Percentiles rank a stretch among this genome's conserved stretches.
Evolutionary conservation across 768 basidiomycete genomes (phyloP).

Genomic region (Pleurotus tuber-regium): DNA sequence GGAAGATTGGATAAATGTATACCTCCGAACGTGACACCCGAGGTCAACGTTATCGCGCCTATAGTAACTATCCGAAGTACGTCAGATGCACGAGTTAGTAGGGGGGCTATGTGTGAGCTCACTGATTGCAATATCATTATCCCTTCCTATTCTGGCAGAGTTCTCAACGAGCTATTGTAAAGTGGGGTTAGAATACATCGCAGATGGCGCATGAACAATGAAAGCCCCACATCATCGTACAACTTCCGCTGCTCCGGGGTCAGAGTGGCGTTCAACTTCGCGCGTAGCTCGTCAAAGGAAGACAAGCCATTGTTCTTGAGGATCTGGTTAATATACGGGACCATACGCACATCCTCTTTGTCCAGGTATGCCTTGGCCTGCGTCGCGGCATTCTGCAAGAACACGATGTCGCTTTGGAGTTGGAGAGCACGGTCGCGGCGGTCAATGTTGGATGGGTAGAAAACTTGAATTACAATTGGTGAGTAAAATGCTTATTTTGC

Average conservation of each 20-base stretch:
- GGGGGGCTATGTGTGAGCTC: neutral
- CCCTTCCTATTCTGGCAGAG: neutral
- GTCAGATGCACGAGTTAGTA: too few relatives aligned
- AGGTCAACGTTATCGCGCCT: constrained; percentile 1
- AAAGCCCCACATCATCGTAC: constrained; percentile 5
- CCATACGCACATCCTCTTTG: neutral
- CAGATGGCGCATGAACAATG: too few relatives aligned
- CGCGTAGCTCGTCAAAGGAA: neutral
- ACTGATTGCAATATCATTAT: constrained; percentile 2
- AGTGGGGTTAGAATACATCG: too few relatives aligned
- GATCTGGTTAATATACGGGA: too few relatives aligned
- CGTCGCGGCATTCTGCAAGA: neutral
- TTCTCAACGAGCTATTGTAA: constrained; percentile 2
- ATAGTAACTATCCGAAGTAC: neutral
- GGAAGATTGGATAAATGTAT: neutral
- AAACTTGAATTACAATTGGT: neutral
- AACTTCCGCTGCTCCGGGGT: constrained; percentile 1
- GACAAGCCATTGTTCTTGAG: neutral
- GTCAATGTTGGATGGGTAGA: neutral
- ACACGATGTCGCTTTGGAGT: neutral
- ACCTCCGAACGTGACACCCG: neutral
- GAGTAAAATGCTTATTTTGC: neutral
- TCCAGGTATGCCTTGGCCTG: neutral
- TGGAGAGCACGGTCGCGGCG: too few relatives aligned
- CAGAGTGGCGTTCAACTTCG: neutral